Base-by-base conservation (phyloP, 2,329 filamentous ascomycete species). In the Aspergillus tanneri region DNA sequence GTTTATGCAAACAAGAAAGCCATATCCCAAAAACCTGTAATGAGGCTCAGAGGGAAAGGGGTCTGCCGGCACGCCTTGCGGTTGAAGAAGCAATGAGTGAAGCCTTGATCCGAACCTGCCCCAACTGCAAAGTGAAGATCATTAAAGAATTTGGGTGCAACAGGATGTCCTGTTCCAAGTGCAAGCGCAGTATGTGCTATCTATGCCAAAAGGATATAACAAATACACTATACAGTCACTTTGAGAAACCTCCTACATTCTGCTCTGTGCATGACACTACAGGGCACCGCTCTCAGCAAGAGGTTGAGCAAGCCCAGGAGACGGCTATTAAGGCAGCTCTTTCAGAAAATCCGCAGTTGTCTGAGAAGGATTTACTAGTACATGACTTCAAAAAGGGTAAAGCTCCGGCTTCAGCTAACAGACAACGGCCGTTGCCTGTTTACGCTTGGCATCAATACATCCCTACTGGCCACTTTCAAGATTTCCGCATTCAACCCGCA, bases 51-150 rank as follows among this genome's bases (percentile, higher is more conserved):
- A 73, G 68, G 16, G 83, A 88, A 2, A 77, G 77, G 30, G 82
- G 83, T 1, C 63, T 84, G 6, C 77, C 78, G 3, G 75, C 80
- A 14, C 81, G 87, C 12, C 86, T 86, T 54, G 68, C 75, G 3
- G 81, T 95, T 23, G 90, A 95, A 66, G 89, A 95, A 65, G 89
- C 88, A 16, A 92, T 91, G 86, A 89, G 87, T 2, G 78, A 80
- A 12, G 90, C 90, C 2, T 61, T 95, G 56, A 86, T 95, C 45
- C 81, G 90, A 16, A 82, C 75, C 22, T 95, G 90, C 44, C 65
- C 75, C 52, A 75, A 74, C 53, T 85, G 87, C 69, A 73, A 77
- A n/a, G 80, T 82, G n/a, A 82, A 84, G 0, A 93, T 92, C 59
- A 79, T 95, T 65, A 95, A 95, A 63, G 80, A 85, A 27, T 66